Evolutionary conservation across 2,329 filamentous ascomycete species (phyloP).

Genomic region (Gaeumannomyces tritici): DNA sequence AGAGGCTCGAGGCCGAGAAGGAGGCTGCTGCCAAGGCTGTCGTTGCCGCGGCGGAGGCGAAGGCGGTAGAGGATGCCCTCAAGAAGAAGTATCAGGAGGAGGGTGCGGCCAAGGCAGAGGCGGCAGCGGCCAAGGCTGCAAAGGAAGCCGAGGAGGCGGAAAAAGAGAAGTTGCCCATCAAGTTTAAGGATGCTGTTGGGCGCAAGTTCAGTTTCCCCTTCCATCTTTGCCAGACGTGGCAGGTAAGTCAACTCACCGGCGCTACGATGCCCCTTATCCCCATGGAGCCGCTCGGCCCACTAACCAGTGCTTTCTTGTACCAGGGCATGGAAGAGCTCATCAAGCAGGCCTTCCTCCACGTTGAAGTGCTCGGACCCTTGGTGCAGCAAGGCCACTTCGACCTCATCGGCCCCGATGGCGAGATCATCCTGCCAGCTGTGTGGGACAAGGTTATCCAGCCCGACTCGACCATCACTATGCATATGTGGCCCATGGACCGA

Average conservation of each 20-base stretch:
- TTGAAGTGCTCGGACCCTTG: conserved; percentile 66
- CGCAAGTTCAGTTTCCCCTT: conserved; percentile 91
- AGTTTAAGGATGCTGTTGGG: conserved; percentile 85
- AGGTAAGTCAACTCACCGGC: too few relatives aligned
- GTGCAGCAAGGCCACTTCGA: conserved; percentile 75
- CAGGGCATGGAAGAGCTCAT: conserved; percentile 83
- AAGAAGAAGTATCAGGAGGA: conserved; percentile 38
- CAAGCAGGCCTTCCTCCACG: conserved; percentile 72
- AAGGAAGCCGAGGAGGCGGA: conserved; percentile 31
- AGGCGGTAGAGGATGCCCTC: conserved; percentile 47
- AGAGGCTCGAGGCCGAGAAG: conserved; percentile 36
- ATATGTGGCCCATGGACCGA: conserved; percentile 48
- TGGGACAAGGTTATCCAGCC: conserved; percentile 78
- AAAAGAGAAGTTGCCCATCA: conserved; percentile 64
- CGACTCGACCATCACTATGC: conserved; percentile 55
- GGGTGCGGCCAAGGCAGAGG: conserved; percentile 33
- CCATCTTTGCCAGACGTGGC: conserved; percentile 75
- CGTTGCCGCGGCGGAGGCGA: conserved; percentile 37
- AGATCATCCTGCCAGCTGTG: conserved; percentile 72
- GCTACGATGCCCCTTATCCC: too few relatives aligned
- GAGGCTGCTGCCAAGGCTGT: conserved; percentile 32
- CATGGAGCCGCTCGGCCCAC: background rate
- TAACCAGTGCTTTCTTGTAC: background rate
- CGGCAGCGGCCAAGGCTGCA: conserved; percentile 28
- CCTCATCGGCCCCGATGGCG: conserved; percentile 65